Evolutionary conservation across 176 grass and related monocot genomes (phyloP), one percentile per base, ranked within the genome.

Genomic region (Carex littledalei): DNA sequence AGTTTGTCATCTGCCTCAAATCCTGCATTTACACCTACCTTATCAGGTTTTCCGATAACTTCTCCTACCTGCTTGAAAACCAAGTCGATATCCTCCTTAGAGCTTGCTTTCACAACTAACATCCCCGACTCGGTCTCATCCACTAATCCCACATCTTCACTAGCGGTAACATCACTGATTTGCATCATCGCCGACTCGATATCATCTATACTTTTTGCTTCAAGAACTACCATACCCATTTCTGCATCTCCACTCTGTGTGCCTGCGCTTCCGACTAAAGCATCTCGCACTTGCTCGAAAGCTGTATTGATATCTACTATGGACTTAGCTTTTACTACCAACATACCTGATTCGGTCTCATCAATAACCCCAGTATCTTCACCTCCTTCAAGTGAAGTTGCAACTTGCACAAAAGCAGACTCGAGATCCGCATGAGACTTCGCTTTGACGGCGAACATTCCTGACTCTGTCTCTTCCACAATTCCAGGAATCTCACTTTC

Each of bases 41-140:
- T 47, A 81, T 81, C 45, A 14, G 84, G 63, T 79, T 80, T 82
- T 49, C 59, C 78, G 5, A 74, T 79, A 87, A 55, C 68, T 82
- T 87, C 78, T 67, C 64, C 49, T 11, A 63, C 53, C 9, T 82
- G 50, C 66, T 82, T 82, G 63, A 87, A 82, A 63, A 63, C 67
- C 65, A 68, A 29, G 37, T 78, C 65, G 9, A 83, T 89, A 68
- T 89, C 88, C 74, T 83, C 67, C 20, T 75, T 64, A 57, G 59
- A 78, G 24, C 58, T 86, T 67, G 78, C 68, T 83, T 86, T 81
- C 37, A 83, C 45, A 61, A 79, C 58, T 52, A 85, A 52, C 79
- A 86, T 21, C 16, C 81, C 84, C 50, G 59, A 89, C 68, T 78
- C 58, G 12, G 77, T 76, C 29, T 54, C 37, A 45, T 50, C 73